Conservation (phyloP, 129 eudicot genomes). For the Scalesia atractyloides region DNA sequence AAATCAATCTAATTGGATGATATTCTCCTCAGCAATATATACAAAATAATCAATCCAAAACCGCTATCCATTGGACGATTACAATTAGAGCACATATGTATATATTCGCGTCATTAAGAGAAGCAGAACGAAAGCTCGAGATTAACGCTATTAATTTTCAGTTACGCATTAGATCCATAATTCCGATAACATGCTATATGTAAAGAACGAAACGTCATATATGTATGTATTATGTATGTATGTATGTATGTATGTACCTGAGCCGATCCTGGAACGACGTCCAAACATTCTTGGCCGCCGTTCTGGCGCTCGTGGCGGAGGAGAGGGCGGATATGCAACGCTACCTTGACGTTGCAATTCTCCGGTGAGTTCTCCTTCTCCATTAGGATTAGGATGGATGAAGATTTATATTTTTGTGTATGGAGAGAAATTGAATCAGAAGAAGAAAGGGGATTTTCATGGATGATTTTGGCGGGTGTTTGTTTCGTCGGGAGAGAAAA, state of each 20-base stretch:
- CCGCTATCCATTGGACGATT: conserved; percentile 1
- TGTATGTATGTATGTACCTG: conserved; percentile 54
- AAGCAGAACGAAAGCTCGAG: conserved; percentile 15
- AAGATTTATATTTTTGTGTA: conserved; percentile 22
- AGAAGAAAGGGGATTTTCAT: conserved; percentile 30
- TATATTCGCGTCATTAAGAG: conserved; percentile 6
- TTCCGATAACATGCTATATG: not conserved
- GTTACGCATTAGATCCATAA: conserved; percentile 18
- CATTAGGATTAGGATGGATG: not conserved
- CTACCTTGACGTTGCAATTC: conserved; percentile 93
- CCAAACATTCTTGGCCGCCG: conserved; percentile 86
- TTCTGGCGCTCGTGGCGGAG: conserved; percentile 79
- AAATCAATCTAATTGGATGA: conserved; percentile 4
- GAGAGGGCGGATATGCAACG: conserved; percentile 90
- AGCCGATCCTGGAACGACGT: conserved; percentile 75
- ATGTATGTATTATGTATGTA: not conserved
- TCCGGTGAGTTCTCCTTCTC: conserved; percentile 46
- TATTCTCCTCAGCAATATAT: conserved; percentile 11
- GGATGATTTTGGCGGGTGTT: conserved; percentile 43
- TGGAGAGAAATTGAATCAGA: conserved; percentile 16
- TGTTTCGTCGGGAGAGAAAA: conserved; percentile 19
- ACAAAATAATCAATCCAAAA: not conserved
- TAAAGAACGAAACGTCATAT: conserved; percentile 8
- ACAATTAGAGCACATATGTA: conserved; percentile 18
- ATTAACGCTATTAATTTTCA: not conserved